Evolutionary conservation across 208 protist species (phyloP), one percentile per base, ranked within the genome.

Genomic region (Porcisia hertigi): DNA sequence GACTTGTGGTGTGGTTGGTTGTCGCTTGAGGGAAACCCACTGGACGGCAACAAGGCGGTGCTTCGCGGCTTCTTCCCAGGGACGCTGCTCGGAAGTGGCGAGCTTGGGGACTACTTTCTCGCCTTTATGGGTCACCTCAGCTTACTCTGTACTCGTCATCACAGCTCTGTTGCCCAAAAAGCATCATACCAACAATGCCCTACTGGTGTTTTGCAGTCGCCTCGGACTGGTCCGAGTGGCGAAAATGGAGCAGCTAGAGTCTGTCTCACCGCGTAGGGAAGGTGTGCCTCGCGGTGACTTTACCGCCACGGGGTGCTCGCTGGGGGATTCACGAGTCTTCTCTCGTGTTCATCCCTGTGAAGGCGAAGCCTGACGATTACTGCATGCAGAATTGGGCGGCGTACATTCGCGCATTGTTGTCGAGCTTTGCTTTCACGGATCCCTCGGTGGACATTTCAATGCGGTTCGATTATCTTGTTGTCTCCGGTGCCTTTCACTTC

Each of bases 1-100:
- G 88, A 92, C 81, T 67, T 96, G 23, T 96, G 90, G 90, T 90
- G 84, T 70, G 90, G 89, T 34, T 94, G 88, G 78, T 91, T 96
- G 69, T 94, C 92, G 20, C 69, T 96, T 39, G 73, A 88, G 2
- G 67, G 75, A n/a, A 78, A 69, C 14, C 65, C 78, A n/a, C 75
- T 94, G 65, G 86, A 88, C 20, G 62, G 75, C 30, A 92, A 80
- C 76, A 69, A 79, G 3, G 86, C 85, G 5, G 83, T 94, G 59
- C 79, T 94, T 49, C 75, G 82, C 30, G 84, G 87, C 53, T 94
- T 94, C 80, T 75, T 96, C 39, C 92, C 92, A 3, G 86, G 85
- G 59, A 80, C 79, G 5, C 71, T 93, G 7, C 71, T 93, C 25
- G 89, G 84, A 14, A 85, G 75, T 25, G 80, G 87, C 39, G 86